A percentile compares a stretch with the other conserved stretches of the same genome.
These are phyloP conservation scores for Wickerhamomyces sydowiorum DNA, from an alignment of 805 yeast species.

Conservation along the genomic window DNA sequence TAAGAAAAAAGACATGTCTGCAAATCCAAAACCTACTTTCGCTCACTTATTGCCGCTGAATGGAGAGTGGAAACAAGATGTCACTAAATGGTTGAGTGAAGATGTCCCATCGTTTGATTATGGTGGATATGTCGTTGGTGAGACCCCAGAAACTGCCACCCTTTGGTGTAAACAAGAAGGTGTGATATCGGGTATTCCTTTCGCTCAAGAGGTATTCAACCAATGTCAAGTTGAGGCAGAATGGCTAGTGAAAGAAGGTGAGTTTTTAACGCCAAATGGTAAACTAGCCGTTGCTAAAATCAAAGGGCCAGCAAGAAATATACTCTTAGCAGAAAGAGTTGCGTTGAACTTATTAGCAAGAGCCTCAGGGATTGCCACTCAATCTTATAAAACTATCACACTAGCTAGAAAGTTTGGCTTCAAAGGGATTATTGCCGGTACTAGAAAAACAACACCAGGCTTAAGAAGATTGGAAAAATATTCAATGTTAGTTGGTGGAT, in stretches of 20 bases:
- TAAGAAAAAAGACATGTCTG: neutral
- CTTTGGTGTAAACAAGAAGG: conserved; percentile 80
- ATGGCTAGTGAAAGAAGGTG: conserved; percentile 77
- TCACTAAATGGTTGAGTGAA: conserved; percentile 72
- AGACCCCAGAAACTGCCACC: conserved; percentile 61
- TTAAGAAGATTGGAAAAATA: conserved; percentile 83
- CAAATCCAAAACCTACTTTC: conserved; percentile 9
- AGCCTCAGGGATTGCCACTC: conserved; percentile 84
- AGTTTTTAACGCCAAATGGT: conserved; percentile 41
- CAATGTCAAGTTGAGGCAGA: conserved; percentile 69
- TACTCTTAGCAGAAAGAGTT: conserved; percentile 80
- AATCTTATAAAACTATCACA: conserved; percentile 48
- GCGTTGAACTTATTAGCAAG: conserved; percentile 79
- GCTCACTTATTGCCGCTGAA: conserved; percentile 63
- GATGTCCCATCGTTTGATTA: conserved; percentile 93
- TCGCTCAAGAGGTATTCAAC: conserved; percentile 75
- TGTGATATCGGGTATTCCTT: conserved; percentile 79
- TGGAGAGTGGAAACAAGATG: conserved; percentile 78
- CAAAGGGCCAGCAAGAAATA: conserved; percentile 73
- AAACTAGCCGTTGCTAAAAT: conserved; percentile 75
- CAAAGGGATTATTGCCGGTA: conserved; percentile 86
- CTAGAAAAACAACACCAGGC: conserved; percentile 97
- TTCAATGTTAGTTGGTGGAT: conserved; percentile 93
- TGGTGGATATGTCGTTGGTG: conserved; percentile 95
- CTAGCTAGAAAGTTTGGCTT: conserved; percentile 67